Conservation (phyloP, 2,329 filamentous ascomycete species). For the Talaromyces sp. region DNA sequence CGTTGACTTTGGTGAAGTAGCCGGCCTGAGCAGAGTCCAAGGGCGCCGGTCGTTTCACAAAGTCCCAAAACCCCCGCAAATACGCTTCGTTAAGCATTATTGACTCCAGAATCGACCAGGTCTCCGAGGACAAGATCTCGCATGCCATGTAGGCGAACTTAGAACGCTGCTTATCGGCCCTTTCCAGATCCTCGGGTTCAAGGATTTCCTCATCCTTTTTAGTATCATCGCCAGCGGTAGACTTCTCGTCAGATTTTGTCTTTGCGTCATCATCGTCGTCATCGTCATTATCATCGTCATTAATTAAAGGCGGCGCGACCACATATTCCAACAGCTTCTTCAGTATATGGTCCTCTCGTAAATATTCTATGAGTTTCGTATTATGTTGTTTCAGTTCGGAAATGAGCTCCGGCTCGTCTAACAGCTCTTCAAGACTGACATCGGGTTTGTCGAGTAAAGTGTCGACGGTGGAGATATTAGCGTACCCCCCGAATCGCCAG, state of each 20-base stretch:
- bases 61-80: slow-evolving; percentile 84
- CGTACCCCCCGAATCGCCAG: slow-evolving; percentile 98
- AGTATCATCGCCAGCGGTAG: slow-evolving; percentile 38
- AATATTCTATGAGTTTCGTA: slow-evolving; percentile 92
- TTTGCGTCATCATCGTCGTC: slow-evolving; percentile 50
- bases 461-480: slow-evolving; percentile 94
- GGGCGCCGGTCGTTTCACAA: slow-evolving; percentile 76
- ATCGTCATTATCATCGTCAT: slow-evolving; percentile 52
- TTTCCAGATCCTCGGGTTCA: slow-evolving; percentile 55
- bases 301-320: slow-evolving; percentile 63
- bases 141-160: slow-evolving; percentile 92
- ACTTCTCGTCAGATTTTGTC: slow-evolving; percentile 25
- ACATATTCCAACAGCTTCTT: slow-evolving; percentile 88
- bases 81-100: slow-evolving; percentile 78
- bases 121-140: slow-evolving; percentile 90
- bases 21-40: slow-evolving; percentile 91
- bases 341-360: slow-evolving; percentile 81
- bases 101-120: slow-evolving; percentile 93
- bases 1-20: slow-evolving; percentile 98
- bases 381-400: slow-evolving; percentile 99
- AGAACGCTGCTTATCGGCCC: slow-evolving; percentile 83
- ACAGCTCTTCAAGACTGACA: slow-evolving; percentile 89
- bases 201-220: slow-evolving; percentile 30
- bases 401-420: slow-evolving; percentile 93
- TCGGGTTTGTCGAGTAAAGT: slow-evolving; percentile 93